These are phyloP conservation scores for Graphilbum ipis-grandicollis DNA, from an alignment of 2,329 filamentous ascomycete genomes.

Conservation along the genomic window DNA sequence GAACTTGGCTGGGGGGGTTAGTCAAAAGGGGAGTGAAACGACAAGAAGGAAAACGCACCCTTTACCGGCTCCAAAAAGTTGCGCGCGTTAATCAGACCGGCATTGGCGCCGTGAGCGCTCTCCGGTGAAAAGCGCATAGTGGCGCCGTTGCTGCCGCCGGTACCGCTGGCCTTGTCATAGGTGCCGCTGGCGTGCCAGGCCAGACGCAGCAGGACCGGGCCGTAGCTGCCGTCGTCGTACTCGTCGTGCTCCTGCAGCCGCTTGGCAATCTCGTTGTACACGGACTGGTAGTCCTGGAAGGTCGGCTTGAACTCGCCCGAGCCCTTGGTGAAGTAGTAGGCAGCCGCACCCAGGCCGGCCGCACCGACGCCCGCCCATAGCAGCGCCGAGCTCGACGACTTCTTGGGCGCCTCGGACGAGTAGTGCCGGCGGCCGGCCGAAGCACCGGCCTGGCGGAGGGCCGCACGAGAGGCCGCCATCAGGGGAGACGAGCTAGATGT, in stretches of 20 bases:
- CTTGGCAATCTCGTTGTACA: constrained; percentile 75
- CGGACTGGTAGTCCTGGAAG: constrained; percentile 82
- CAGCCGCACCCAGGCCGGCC: constrained; percentile 45
- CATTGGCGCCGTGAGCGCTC: constrained; percentile 80
- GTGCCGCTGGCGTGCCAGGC: constrained; percentile 93
- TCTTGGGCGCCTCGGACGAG: constrained; percentile 48
- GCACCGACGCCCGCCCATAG: constrained; percentile 43
- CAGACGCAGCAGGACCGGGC: constrained; percentile 74
- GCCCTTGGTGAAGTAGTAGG: constrained; percentile 44
- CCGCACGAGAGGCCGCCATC: constrained; percentile 41
- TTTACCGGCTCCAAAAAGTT: constrained; percentile 91
- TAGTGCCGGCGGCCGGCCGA: constrained; percentile 55
- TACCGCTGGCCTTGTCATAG: constrained; percentile 73
- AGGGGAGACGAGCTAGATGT: constrained; percentile 35
- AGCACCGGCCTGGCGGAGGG: constrained; percentile 45
- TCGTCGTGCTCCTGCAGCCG: constrained; percentile 76
- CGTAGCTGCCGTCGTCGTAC: constrained; percentile 94
- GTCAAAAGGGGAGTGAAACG: background rate
- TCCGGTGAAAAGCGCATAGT: constrained; percentile 94
- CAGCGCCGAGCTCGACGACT: constrained; percentile 25
- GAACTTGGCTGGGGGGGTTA: constrained; percentile 36
- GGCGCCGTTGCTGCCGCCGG: constrained; percentile 87
- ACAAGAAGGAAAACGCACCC: constrained; percentile 28
- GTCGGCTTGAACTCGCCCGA: constrained; percentile 49
- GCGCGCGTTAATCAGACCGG: constrained; percentile 69